Conservation (phyloP, 352 stramenopile genomes). For the Phytophthora syringae region DNA sequence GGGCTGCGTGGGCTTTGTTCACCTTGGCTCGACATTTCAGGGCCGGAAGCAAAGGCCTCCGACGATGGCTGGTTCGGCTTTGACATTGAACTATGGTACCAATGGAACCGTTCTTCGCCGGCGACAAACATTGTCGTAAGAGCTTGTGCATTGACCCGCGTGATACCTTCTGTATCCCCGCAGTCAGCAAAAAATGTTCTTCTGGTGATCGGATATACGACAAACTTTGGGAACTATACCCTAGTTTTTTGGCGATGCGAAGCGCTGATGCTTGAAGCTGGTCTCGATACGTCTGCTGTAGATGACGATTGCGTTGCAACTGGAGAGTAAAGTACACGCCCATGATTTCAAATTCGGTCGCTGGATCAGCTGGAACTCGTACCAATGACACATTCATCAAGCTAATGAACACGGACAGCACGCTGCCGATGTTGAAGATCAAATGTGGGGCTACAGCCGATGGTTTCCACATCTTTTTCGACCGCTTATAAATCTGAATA, state of each 20-base stretch:
- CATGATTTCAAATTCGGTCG: constrained; percentile 49
- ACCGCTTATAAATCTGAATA: constrained; percentile 47
- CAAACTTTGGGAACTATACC: constrained; percentile 40
- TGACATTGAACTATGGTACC: constrained; percentile 51
- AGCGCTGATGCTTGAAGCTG: constrained; percentile 29
- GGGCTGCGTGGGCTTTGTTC: constrained; percentile 10
- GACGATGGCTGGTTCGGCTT: constrained; percentile 31
- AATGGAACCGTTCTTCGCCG: constrained; percentile 70
- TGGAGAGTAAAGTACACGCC: constrained; percentile 50
- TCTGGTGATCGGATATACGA: constrained; percentile 26
- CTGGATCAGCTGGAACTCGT: constrained; percentile 19
- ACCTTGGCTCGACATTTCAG: not conserved
- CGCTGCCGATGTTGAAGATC: constrained; percentile 50
- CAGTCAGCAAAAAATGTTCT: constrained; percentile 56
- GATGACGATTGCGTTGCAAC: constrained; percentile 43
- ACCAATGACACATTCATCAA: constrained; percentile 53
- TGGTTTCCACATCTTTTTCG: constrained; percentile 34
- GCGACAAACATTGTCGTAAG: constrained; percentile 50
- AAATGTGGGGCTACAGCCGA: constrained; percentile 42
- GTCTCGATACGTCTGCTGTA: constrained; percentile 14
- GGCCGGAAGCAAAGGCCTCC: not conserved
- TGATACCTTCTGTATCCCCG: constrained; percentile 50
- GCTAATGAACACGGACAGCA: constrained; percentile 52
- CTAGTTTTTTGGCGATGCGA: constrained; percentile 43
- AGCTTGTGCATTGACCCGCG: constrained; percentile 31